phyloP scores from a whole-genome alignment of 1,284 basidiomycete genomes.

The Cutaneotrichosporon cavernicola region DNA sequence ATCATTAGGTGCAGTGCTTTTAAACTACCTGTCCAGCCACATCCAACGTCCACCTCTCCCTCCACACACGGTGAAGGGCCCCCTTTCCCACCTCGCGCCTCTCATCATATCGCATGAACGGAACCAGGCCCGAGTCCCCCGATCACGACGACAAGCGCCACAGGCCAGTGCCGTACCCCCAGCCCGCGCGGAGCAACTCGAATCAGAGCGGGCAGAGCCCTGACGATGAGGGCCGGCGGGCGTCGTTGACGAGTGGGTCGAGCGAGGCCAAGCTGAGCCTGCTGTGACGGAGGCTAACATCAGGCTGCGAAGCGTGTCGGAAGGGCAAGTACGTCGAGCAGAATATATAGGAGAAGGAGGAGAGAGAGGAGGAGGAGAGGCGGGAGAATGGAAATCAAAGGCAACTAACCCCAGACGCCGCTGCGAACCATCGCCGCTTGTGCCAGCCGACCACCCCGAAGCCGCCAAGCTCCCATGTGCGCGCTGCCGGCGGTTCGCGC shows the following conservation, averaged over 20 bases:
- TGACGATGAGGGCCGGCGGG: background rate
- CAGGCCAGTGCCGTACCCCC: background rate
- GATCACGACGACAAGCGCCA: background rate
- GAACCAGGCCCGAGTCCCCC: background rate
- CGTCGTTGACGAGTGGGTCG: conserved; percentile 17
- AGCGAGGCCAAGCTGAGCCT: background rate
- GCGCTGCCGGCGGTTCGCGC: conserved; percentile 44
- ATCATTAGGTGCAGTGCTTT: too few species aligned
- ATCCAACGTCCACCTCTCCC: too few species aligned
- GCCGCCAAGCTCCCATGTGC: conserved; percentile 47
- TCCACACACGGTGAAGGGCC: too few species aligned
- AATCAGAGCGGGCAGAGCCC: background rate
- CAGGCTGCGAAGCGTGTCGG: conserved; percentile 40
- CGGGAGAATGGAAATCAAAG: background rate
- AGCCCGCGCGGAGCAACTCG: background rate
- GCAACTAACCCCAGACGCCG: conserved; percentile 40
- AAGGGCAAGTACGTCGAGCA: conserved; percentile 35
- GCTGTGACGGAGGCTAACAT: background rate
- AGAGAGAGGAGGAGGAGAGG: background rate
- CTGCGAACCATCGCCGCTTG: conserved; percentile 47
- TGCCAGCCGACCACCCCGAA: conserved; percentile 44
- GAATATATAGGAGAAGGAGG: background rate
- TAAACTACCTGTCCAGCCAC: too few species aligned
- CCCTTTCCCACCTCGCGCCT: background rate
- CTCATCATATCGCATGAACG: background rate